Evolutionary conservation across 2,329 filamentous ascomycete genomes (phyloP).

Genomic region (Apiospora arundinis): DNA sequence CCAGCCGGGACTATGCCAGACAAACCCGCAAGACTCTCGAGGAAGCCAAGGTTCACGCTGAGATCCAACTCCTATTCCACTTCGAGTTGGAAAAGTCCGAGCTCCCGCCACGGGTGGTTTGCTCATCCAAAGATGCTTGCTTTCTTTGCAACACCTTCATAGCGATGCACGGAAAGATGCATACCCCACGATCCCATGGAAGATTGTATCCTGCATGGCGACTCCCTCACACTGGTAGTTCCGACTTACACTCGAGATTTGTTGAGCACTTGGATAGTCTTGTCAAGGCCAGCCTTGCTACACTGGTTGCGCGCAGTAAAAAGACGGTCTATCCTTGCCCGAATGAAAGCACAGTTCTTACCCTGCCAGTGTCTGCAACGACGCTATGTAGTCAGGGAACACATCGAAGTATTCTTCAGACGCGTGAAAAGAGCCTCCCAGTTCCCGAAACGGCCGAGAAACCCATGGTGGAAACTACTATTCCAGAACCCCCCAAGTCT

Average conservation of each 20-base stretch:
- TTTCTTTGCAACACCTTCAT: conserved; percentile 58
- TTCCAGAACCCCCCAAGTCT: too few relatives aligned
- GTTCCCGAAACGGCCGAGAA: too few relatives aligned
- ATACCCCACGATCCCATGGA: conserved; percentile 50
- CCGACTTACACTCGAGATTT: conserved; percentile 20
- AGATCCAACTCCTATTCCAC: conserved; percentile 55
- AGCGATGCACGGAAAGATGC: conserved; percentile 46
- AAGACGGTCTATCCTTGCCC: conserved; percentile 25
- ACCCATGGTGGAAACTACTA: too few relatives aligned
- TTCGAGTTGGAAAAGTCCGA: conserved; percentile 42
- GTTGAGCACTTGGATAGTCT: conserved; percentile 25
- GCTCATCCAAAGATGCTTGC: conserved; percentile 57
- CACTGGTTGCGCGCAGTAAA: conserved; percentile 17
- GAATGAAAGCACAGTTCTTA: conserved; percentile 30
- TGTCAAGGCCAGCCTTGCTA: conserved; percentile 25
- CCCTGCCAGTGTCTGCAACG: conserved; percentile 25
- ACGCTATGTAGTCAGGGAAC: conserved; percentile 9
- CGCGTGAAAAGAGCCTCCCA: too few relatives aligned
- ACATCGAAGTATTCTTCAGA: background rate
- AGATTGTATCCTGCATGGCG: conserved; percentile 53
- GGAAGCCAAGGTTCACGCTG: conserved; percentile 52
- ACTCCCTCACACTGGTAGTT: conserved; percentile 39
- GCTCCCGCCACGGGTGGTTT: conserved; percentile 49
- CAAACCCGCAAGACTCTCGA: conserved; percentile 28
- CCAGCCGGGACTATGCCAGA: conserved; percentile 24